Evolutionary conservation across 352 stramenopile genomes (phyloP), one percentile per base, ranked within the genome.

Genomic region (Thalassiosira livingstoniorum): DNA sequence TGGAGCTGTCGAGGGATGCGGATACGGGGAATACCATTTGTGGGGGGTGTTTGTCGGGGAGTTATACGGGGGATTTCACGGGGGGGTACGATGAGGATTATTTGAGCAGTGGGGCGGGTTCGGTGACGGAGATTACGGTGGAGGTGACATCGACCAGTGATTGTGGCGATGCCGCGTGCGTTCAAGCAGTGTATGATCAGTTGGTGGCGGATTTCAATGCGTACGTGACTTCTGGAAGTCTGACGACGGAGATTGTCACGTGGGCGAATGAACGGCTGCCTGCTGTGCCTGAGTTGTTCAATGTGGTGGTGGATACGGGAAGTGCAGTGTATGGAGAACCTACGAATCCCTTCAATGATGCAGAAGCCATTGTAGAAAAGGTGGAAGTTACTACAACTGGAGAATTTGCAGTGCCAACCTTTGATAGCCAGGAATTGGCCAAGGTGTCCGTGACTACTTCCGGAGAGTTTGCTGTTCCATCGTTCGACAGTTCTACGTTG

Each of bases 201-300:
- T n/a, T 34, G 29, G 15, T 29, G 5, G 23, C 54, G 7, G 29
- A 75, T 53, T 75, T 75, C 35, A 58, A 11, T 18, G 2, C 21
- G 5, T 75, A 51, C 29, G 7, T 75, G 1, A 1, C 18, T 3
- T 43, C 67, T 11, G 51, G 53, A 23, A 11, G 27, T 7, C 45
- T 75, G 7, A 23, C 57, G n/a, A 29, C 4, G 5, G 55, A 75
- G 21, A 65, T 75, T 29, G 39, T 25, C 13, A 65, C 23, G 13
- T 75, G 67, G 67, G 67, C 67, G n/a, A 47, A 35, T 27, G 53
- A 34, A 34, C 67, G 57, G 3, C 2, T 25, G 15, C 67, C 67
- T 29, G 11, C 32, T 21, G 57, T 75, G 11, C 67, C 25, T 31
- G 67, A 75, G 5, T 57, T 75, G 15, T 75, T n/a, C 4, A 13